Base-by-base conservation (phyloP, 495 filamentous ascomycete species). In the Hypomontagnella monticulosa region DNA sequence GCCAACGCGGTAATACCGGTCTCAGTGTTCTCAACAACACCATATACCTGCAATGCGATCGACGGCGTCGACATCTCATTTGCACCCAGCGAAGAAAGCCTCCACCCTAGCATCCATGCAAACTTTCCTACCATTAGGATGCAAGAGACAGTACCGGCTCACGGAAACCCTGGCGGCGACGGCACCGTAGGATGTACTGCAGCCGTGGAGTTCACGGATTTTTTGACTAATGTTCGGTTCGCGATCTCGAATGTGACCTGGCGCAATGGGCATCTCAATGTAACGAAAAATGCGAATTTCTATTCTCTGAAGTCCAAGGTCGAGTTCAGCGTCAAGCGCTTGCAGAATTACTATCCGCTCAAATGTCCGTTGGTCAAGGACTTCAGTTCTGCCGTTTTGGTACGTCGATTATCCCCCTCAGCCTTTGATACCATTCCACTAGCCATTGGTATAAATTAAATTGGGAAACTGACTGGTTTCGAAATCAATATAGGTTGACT, bases 151-250 rank as follows among this genome's bases (percentile, higher is more conserved):
- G 1, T 20, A 2, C 61, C 61, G 0, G 61, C 61, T 34, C 53
- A 65, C 14, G 53, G 61, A 1, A 30, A 57, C 23, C 61, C 61
- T 9, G 54, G 61, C 12, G 61, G 54, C 5, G 38, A 63, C 37
- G 56, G 51, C 32, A 19, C 19, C 6, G 51, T 57, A 33, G 60
- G 50, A 16, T 63, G 60, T 23, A 43, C 43, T 1, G 60, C 46
- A 37, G 58, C 54, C n/a, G 61, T 65, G 7, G 47, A 58, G 30
- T 65, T 58, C 27, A 54, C 58, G 30, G 61, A 58, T 18, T 65
- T 56, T 40, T 10, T 38, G 2, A 12, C 14, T 40, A 12, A 15
- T 16, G 53, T 50, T n/a, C 61, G 61, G 30, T 65, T 65, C 40
- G 53, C 54, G 11, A 48, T 65, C 61, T 11, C 53, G 15, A 49